A percentile compares a stretch with the other conserved stretches of the same genome.
Evolutionary conservation across 2,329 filamentous ascomycete genomes (phyloP).

Genomic region (Eutypa lata): DNA sequence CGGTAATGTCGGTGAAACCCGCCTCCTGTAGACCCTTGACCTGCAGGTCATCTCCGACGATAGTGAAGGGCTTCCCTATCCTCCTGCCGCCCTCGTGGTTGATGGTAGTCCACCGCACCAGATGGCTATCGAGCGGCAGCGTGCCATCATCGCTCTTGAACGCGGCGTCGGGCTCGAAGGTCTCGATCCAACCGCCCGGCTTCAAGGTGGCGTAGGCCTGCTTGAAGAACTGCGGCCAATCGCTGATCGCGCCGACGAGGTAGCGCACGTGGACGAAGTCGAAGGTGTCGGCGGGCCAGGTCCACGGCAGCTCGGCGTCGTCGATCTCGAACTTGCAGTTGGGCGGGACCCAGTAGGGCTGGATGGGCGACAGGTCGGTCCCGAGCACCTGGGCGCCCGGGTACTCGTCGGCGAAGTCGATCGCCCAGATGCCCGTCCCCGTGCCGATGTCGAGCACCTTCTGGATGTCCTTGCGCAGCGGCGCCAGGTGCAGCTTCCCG

Average conservation of each 20-base stretch:
- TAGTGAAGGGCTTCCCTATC: not conserved
- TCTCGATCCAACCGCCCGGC: constrained; percentile 22
- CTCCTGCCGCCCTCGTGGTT: not conserved
- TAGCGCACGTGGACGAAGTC: constrained; percentile 49
- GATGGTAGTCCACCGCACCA: not conserved
- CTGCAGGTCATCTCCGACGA: not conserved
- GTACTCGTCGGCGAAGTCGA: constrained; percentile 23
- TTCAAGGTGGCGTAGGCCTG: constrained; percentile 19
- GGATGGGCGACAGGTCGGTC: constrained; percentile 20
- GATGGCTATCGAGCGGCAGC: constrained; percentile 5
- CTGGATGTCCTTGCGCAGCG: constrained; percentile 14
- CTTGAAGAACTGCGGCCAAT: constrained; percentile 25
- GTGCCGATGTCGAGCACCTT: constrained; percentile 30
- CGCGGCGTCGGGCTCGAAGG: constrained; percentile 17
- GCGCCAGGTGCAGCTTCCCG: constrained; percentile 14
- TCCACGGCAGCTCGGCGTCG: constrained; percentile 50
- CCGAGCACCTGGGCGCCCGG: constrained; percentile 17
- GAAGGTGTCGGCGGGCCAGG: constrained; percentile 38
- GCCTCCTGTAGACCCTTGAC: not conserved
- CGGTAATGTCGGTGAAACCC: not conserved
- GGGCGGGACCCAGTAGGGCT: constrained; percentile 36
- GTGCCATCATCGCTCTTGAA: constrained; percentile 21
- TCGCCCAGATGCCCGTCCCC: constrained; percentile 42
- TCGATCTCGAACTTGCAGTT: constrained; percentile 53
- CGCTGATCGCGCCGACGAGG: constrained; percentile 41